Evolutionary conservation across 768 basidiomycete genomes (phyloP).

Genomic region (Pulveroboletus sp.): DNA sequence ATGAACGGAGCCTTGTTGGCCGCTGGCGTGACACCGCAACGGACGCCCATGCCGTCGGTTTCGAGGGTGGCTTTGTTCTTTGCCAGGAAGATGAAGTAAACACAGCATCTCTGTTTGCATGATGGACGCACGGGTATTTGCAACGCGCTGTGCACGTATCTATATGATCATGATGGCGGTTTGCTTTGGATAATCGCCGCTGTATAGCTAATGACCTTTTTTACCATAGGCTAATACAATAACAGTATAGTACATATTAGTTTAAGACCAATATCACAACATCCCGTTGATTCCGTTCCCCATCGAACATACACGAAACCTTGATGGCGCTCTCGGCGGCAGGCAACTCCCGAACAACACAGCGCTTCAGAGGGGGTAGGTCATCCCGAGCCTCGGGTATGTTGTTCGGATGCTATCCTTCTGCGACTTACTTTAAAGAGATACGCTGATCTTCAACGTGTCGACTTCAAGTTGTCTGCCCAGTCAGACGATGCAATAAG

Average conservation of each 20-base stretch:
- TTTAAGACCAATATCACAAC: background rate
- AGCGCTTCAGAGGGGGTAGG: constrained; percentile 2
- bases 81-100: constrained; percentile 31
- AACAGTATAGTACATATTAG: background rate
- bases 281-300: background rate
- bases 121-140: constrained; percentile 20
- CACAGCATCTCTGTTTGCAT: constrained; percentile 14
- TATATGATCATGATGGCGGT: no score
- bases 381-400: constrained; percentile 15
- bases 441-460: constrained; percentile 15
- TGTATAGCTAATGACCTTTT: constrained; percentile 10
- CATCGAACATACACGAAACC: no score
- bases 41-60: constrained; percentile 37
- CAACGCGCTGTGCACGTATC: constrained; percentile 6
- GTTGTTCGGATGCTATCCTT: background rate
- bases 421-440: background rate
- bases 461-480: background rate
- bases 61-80: constrained; percentile 49
- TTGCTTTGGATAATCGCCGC: constrained; percentile 13
- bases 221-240: constrained; percentile 11
- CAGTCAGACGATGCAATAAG: background rate
- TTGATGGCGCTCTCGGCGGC: background rate
- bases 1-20: constrained; percentile 49
- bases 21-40: constrained; percentile 53
- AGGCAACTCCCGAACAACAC: constrained; percentile 7